Evolutionary conservation across 495 filamentous ascomycete species (phyloP).

Genomic region (Trichoderma orchidacearum): DNA sequence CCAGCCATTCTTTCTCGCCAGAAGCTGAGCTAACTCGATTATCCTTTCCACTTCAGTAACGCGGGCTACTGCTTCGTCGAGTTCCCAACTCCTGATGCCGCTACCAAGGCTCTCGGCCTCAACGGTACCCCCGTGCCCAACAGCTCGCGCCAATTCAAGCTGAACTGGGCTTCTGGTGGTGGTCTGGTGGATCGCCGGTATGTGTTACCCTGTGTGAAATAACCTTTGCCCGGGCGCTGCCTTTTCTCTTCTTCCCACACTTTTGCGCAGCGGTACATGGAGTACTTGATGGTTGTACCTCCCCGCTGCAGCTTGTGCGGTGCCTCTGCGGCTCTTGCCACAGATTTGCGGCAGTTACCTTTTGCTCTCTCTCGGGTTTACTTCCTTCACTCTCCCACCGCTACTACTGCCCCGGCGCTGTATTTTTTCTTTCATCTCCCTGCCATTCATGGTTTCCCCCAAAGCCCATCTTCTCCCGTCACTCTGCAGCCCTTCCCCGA

Average conservation of each 20-base stretch:
- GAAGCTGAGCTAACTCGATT: neutral
- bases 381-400: neutral
- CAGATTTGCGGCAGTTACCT: neutral
- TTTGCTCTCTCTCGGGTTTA: neutral
- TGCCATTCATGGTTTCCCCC: neutral
- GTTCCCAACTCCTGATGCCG: constrained; percentile 71
- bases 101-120: constrained; percentile 74
- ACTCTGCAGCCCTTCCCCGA: neutral
- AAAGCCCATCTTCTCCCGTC: neutral
- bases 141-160: constrained; percentile 89
- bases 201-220: constrained; percentile 11
- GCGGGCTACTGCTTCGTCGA: constrained; percentile 99
- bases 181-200: constrained; percentile 88
- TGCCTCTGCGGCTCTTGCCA: neutral
- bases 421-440: neutral
- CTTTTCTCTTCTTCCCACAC: neutral
- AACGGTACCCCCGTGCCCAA: constrained; percentile 91
- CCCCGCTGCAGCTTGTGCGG: neutral
- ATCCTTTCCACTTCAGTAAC: constrained; percentile 48
- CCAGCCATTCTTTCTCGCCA: neutral
- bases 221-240: neutral
- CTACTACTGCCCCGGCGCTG: neutral
- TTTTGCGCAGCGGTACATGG: neutral
- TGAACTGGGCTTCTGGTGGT: constrained; percentile 98
- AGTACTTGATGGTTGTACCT: neutral